Conservation (phyloP, 2,329 filamentous ascomycete genomes). For the Basipetospora sp. region DNA sequence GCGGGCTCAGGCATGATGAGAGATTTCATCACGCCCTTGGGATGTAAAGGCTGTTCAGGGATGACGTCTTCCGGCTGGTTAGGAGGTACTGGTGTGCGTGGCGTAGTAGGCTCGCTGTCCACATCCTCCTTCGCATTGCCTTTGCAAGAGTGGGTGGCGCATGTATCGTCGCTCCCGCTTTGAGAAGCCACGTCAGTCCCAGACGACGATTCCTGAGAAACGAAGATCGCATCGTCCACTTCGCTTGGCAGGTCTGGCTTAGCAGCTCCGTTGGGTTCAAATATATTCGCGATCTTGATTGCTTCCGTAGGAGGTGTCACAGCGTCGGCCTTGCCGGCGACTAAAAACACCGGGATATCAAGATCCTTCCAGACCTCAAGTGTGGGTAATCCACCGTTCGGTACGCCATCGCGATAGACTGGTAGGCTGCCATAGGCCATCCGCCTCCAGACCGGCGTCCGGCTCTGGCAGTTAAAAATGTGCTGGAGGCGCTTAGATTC, state of each 20-base stretch:
- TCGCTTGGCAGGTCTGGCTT: not conserved
- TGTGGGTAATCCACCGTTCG: slow-evolving; percentile 53
- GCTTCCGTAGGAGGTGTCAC: slow-evolving; percentile 61
- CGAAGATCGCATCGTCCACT: not conserved
- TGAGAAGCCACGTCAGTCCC: not conserved
- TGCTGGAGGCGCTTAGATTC: slow-evolving; percentile 55
- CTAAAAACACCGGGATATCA: slow-evolving; percentile 58
- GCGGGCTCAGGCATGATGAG: slow-evolving; percentile 61
- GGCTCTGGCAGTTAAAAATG: slow-evolving; percentile 69
- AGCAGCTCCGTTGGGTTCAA: not conserved
- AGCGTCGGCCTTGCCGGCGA: slow-evolving; percentile 62
- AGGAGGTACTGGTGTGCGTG: not conserved
- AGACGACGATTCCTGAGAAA: not conserved
- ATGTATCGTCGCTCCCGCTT: not conserved
- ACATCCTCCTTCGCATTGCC: not conserved
- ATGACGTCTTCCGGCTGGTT: slow-evolving; percentile 17
- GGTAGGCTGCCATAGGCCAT: slow-evolving; percentile 64
- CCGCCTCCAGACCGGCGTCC: slow-evolving; percentile 65
- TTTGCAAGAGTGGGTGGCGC: not conserved
- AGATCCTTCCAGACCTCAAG: slow-evolving; percentile 58
- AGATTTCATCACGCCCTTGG: slow-evolving; percentile 46
- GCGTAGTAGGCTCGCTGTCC: slow-evolving; percentile 6
- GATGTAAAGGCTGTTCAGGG: slow-evolving; percentile 33
- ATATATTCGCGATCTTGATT: slow-evolving; percentile 41
- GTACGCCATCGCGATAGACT: slow-evolving; percentile 34